Base-by-base conservation (phyloP, 495 filamentous ascomycete genomes). In the Penicillium bovifimosum region DNA sequence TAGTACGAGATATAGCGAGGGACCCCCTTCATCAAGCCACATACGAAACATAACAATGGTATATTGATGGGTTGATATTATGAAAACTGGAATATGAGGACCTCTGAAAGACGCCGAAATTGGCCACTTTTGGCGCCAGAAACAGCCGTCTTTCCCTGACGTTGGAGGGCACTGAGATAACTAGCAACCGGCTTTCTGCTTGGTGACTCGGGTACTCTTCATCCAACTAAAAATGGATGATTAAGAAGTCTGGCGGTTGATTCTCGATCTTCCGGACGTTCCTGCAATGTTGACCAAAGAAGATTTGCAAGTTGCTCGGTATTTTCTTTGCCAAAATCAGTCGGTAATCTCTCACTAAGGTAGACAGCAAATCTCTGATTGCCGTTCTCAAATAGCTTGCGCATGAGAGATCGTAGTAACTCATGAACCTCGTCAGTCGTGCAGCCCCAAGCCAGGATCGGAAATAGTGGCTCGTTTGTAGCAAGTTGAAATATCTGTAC, bases 381-480 rank as follows among this genome's bases (percentile, higher is more conserved):
- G 13, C 17, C 20, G 33, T 45, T 5, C 9, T 52, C 38, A 46
- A 47, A 29, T 11, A 44, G 7, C n/a, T 45, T 40, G 41, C 45
- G 38, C 6, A 58, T 45, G 13, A 43, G 53, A 36, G 41, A 36
- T 40, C 26, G 49, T 42, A 42, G 51, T 47, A 13, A 16, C n/a
- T 26, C 7, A 42, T 56, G 46, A 18, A 57, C 52, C 29, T 56
- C 17, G 16, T 61, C 55, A 9, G n/a, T 5, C 13, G 56, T 46
- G 40, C 44, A 46, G 41, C 58, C 55, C 46, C 55, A 58, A 14
- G 39, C 34, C 17, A 14, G 43, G 20, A 65, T 8, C 0, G 62
- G 59, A 28, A 65, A 62, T 8, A 65, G 50, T 32, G 56, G 59
- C 28, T 62, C 59, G 36, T 62, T 62, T 35, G 59, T 65, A 34